Evolutionary conservation across 1,139 yeast genomes (phyloP), one percentile per base, ranked within the genome.

Genomic region (Torulaspora pretoriensis): DNA sequence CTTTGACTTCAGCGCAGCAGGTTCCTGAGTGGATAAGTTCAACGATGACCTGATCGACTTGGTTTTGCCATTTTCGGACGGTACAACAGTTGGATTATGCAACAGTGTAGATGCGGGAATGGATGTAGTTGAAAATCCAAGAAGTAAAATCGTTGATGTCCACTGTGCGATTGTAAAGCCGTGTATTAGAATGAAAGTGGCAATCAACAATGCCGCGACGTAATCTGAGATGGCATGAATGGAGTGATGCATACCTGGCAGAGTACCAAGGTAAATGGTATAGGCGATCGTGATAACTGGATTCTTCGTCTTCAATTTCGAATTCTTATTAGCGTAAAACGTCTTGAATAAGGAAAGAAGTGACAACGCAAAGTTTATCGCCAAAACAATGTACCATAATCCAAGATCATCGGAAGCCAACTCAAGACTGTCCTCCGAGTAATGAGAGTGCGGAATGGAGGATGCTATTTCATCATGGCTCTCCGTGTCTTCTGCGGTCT

Each of bases 401-500:
- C 23, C 67, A 56, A 48, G 65, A 45, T 71, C 69, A 26, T 67
- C 71, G 14, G 63, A 60, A 4, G 54, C 38, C 26, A 70, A 64
- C 40, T 72, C 74, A 12, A 50, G 28, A 17, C 40, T 16, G 24
- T 26, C 33, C 36, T 35, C 42, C 13, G 29, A 26, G 57, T 79
- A 83, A 59, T 80, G 85, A 2, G 77, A 73, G 56, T 78, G 84
- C 48, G 78, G 81, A 5, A 79, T 74, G n/a, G 53, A 52, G 9
- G 56, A 45, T 3, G 53, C 58, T 38, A 59, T 53, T 38, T 64
- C 70, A 14, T 67, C 69, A 42, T 67, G 68, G 26, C 53, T 54
- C 25, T 61, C 64, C n/a, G 59, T 57, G 7, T 47, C 44, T 19
- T 51, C 47, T 10, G 51, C 46, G 3, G 53, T 42, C 44, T 71